Conservation (phyloP, 169 alveolate species). For the Eimeria necatrix region DNA sequence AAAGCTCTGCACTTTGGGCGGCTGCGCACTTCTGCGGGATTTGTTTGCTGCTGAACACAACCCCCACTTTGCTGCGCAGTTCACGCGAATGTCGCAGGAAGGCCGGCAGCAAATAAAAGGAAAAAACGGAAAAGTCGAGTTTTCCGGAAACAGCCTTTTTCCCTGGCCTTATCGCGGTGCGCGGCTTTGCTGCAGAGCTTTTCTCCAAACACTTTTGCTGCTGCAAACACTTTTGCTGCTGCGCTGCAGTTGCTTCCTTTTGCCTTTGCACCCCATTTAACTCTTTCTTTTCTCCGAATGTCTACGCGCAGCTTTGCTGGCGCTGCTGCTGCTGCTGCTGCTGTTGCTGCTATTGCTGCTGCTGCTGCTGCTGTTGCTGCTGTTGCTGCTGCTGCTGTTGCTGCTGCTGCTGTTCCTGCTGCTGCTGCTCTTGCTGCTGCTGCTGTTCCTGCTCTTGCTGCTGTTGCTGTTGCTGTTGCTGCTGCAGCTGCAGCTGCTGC, state of each 20-base stretch:
- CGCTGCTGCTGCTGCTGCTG: no score
- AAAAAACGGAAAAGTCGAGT: background rate
- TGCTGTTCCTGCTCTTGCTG: background rate
- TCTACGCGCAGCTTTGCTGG: no score
- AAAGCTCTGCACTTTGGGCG: conserved; percentile 53
- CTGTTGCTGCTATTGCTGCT: no score
- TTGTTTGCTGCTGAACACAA: conserved; percentile 61
- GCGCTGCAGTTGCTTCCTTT: no score
- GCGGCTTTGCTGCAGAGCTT: background rate
- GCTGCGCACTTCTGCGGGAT: conserved; percentile 73
- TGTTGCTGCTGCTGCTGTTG: background rate
- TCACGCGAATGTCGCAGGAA: conserved; percentile 66
- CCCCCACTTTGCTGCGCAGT: conserved; percentile 61
- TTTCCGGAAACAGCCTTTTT: conserved; percentile 73
- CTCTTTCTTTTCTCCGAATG: no score
- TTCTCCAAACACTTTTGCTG: background rate
- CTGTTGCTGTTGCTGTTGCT: background rate
- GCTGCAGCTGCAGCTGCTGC: background rate
- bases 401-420: background rate
- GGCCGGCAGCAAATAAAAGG: background rate
- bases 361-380: background rate
- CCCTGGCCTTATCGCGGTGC: conserved; percentile 82
- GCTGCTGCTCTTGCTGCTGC: background rate
- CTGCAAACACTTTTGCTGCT: background rate
- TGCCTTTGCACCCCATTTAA: no score